Conservation (phyloP, 495 filamentous ascomycete species). For the Copromyces sp. region DNA sequence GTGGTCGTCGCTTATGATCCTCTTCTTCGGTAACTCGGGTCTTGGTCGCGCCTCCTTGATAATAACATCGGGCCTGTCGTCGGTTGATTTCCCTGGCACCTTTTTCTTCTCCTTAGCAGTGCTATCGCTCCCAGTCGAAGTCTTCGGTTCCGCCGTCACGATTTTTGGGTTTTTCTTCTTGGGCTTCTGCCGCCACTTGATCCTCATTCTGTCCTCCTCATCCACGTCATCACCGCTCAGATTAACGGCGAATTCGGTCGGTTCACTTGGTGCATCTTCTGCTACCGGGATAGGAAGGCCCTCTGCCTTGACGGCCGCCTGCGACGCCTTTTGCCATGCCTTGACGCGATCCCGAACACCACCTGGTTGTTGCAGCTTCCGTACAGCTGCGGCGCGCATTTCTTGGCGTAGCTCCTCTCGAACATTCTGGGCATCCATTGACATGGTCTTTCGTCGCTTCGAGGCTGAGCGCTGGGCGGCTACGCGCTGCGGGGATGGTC, state of each 20-base stretch:
- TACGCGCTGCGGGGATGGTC: slow-evolving; percentile 36
- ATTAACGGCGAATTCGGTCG: slow-evolving; percentile 33
- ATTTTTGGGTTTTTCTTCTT: slow-evolving; percentile 22
- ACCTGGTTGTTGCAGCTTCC: slow-evolving; percentile 37
- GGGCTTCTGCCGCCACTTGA: slow-evolving; percentile 32
- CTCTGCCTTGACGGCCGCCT: slow-evolving; percentile 35
- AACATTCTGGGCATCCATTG: slow-evolving; percentile 27
- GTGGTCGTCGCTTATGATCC: slow-evolving; percentile 71
- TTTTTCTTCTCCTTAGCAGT: slow-evolving; percentile 16
- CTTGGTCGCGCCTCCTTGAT: slow-evolving; percentile 8
- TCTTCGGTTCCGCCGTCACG: slow-evolving; percentile 10
- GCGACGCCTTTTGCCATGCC: slow-evolving; percentile 66
- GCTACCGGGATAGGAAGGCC: slow-evolving; percentile 25
- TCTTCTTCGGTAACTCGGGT: slow-evolving; percentile 50
- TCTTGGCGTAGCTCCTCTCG: slow-evolving; percentile 34
- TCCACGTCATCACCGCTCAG: slow-evolving; percentile 39
- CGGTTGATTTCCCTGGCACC: slow-evolving; percentile 19
- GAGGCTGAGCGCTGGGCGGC: slow-evolving; percentile 29
- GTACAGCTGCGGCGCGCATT: slow-evolving; percentile 38
- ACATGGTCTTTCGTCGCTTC: slow-evolving; percentile 32
- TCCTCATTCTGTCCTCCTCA: slow-evolving; percentile 38
- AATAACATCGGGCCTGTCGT: slow-evolving; percentile 1
- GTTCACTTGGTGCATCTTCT: slow-evolving; percentile 30
- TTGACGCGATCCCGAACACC: slow-evolving; percentile 59
- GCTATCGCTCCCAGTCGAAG: slow-evolving; percentile 14